Evolutionary conservation across 164 flowering plant species (phyloP).

Genomic region (Chimonanthus praecox): DNA sequence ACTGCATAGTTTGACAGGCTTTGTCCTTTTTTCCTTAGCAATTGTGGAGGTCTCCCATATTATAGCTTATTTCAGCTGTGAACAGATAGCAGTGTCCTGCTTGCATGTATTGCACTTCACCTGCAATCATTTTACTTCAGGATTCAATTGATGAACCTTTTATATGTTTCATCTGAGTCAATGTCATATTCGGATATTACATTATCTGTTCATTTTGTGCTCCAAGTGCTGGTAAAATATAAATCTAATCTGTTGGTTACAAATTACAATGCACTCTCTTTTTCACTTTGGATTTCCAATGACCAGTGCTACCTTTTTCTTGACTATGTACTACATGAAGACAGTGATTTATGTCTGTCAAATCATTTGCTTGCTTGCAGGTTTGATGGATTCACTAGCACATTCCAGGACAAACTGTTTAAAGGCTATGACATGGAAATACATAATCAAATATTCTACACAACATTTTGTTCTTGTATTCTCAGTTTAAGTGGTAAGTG

Average conservation of each 20-base stretch:
- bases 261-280: not conserved
- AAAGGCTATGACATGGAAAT: slow-evolving; percentile 97
- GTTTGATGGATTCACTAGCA: slow-evolving; percentile 98
- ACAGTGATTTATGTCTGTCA: not conserved
- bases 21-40: too few species aligned
- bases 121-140: not conserved
- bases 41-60: too few species aligned
- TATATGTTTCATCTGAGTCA: not conserved
- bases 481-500: slow-evolving; percentile 76
- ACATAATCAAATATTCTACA: slow-evolving; percentile 95
- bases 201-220: not conserved
- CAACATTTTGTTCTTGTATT: slow-evolving; percentile 84
- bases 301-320: not conserved
- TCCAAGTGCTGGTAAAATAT: not conserved
- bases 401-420: slow-evolving; percentile 93
- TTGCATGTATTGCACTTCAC: not conserved
- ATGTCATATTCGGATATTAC: not conserved
- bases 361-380: slow-evolving; percentile 29
- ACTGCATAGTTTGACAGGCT: not conserved
- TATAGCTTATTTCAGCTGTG: not conserved
- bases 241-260: not conserved
- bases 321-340: not conserved
- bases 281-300: not conserved
- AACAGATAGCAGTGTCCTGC: not conserved
- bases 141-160: not conserved